Percentiles rank a stretch among this genome's conserved stretches.
Conservation (phyloP, 2,329 filamentous ascomycete species). For the Ophiostoma angusticollis region DNA sequence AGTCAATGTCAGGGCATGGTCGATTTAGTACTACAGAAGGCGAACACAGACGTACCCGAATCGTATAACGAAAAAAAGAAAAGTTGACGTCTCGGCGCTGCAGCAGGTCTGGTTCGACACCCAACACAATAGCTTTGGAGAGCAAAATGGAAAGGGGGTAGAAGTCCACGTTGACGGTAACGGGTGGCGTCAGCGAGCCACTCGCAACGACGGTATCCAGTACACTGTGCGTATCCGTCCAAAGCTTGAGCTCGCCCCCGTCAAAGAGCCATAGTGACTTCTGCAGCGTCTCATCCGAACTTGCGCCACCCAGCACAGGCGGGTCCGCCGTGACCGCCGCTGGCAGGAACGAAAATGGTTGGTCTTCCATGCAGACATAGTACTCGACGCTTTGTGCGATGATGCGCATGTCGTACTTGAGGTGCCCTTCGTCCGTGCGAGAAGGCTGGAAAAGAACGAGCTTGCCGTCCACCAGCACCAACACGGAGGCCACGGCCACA, state of each 20-base stretch:
- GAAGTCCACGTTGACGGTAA: conserved; percentile 80
- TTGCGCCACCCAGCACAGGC: conserved; percentile 5
- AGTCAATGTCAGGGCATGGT: too few species aligned
- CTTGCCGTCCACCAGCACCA: conserved; percentile 96
- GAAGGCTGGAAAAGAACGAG: conserved; percentile 84
- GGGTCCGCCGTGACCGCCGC: not conserved
- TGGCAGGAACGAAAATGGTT: conserved; percentile 34
- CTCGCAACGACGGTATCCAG: conserved; percentile 52
- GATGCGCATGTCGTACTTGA: conserved; percentile 97
- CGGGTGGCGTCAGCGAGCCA: conserved; percentile 59
- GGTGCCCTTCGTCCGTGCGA: conserved; percentile 63
- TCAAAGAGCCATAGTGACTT: conserved; percentile 96
- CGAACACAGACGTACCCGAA: conserved; percentile 49
- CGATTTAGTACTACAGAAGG: not conserved
- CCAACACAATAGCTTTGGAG: conserved; percentile 81
- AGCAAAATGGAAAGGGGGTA: conserved; percentile 81
- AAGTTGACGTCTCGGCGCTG: conserved; percentile 86
- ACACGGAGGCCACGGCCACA: conserved; percentile 80
- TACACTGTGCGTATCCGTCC: conserved; percentile 80
- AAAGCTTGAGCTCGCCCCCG: conserved; percentile 71
- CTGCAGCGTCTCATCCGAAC: conserved; percentile 40
- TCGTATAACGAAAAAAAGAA: conserved; percentile 76
- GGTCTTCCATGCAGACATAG: conserved; percentile 83
- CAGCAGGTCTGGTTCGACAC: conserved; percentile 85
- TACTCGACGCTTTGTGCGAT: conserved; percentile 95